A percentile compares a stretch with the other conserved stretches of the same genome.
Evolutionary conservation across 1,284 basidiomycete species (phyloP).

Genomic region (Trichosporon ovoides): DNA sequence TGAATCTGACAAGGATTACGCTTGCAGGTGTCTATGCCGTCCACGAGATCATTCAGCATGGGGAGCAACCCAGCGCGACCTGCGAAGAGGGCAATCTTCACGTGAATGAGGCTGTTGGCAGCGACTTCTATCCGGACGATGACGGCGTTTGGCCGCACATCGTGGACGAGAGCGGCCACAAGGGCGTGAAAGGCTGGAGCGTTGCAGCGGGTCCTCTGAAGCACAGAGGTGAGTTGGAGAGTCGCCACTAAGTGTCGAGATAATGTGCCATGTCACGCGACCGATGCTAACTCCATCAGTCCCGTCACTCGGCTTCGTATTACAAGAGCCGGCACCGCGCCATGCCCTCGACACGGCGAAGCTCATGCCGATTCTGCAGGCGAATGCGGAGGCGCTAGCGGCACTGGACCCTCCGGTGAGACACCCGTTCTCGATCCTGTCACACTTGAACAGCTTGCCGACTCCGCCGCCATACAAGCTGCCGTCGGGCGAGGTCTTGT

Average conservation of each 20-base stretch:
- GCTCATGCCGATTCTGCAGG: conserved; percentile 45
- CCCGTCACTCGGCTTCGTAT: conserved; percentile 73
- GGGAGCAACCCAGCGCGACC: conserved; percentile 55
- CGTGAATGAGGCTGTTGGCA: conserved; percentile 62
- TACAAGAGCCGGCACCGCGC: conserved; percentile 58
- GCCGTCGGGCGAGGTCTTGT: conserved; percentile 68
- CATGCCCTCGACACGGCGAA: conserved; percentile 43
- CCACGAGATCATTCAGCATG: conserved; percentile 66
- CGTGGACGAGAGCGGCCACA: conserved; percentile 31
- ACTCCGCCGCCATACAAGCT: conserved; percentile 60
- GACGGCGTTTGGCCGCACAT: conserved; percentile 70
- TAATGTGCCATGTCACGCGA: neutral
- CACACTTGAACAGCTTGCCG: conserved; percentile 57
- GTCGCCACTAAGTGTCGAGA: too few species aligned
- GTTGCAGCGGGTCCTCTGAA: conserved; percentile 73
- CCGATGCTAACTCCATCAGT: conserved; percentile 53
- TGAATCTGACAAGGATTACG: conserved; percentile 64
- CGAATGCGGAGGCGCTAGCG: conserved; percentile 51
- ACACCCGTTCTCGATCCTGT: conserved; percentile 67
- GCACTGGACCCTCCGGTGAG: conserved; percentile 57
- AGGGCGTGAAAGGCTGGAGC: conserved; percentile 51
- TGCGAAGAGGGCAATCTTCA: conserved; percentile 57
- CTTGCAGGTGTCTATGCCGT: conserved; percentile 67
- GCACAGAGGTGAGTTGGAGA: conserved; percentile 62
- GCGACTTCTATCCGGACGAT: conserved; percentile 58